A percentile compares a stretch with the other conserved stretches of the same genome.
These are phyloP conservation scores for Geosmithia morbida DNA, from an alignment of 2,329 filamentous ascomycete genomes.

Conservation along the genomic window DNA sequence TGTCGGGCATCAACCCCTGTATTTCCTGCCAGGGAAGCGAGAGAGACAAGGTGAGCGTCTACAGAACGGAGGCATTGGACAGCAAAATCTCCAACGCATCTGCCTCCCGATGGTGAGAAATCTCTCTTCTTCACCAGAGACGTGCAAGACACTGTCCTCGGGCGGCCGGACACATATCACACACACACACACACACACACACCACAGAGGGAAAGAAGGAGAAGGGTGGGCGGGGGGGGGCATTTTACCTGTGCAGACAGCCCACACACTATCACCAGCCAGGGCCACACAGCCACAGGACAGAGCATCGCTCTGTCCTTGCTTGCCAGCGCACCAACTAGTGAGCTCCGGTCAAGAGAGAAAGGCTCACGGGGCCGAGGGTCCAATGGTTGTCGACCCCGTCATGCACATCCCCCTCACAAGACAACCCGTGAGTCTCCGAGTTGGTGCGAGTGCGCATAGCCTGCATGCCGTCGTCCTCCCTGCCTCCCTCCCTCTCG, in stretches of 20 bases:
- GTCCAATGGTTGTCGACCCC: conserved; percentile 2
- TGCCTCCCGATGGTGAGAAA: too few species aligned
- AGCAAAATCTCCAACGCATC: too few species aligned
- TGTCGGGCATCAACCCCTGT: neutral
- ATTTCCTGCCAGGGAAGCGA: neutral
- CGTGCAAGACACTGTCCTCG: neutral
- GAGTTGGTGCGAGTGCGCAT: neutral
- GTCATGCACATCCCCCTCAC: conserved; percentile 4
- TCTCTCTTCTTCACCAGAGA: too few species aligned
- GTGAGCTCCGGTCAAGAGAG: too few species aligned
- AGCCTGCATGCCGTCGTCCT: neutral
- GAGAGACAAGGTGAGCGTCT: too few species aligned
- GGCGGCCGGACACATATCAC: neutral
- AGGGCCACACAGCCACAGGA: neutral
- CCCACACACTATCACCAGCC: neutral
- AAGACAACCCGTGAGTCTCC: neutral
- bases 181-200: neutral
- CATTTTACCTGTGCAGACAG: neutral
- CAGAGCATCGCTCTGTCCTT: too few species aligned
- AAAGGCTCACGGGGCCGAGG: neutral
- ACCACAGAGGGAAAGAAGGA: neutral
- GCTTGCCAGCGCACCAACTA: conserved; percentile 1
- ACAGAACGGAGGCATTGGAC: too few species aligned
- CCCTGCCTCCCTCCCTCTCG: neutral
- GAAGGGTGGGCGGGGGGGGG: neutral